These are phyloP conservation scores for Eutrema japonicum DNA, from an alignment of 345 rosid species.

Conservation along the genomic window DNA sequence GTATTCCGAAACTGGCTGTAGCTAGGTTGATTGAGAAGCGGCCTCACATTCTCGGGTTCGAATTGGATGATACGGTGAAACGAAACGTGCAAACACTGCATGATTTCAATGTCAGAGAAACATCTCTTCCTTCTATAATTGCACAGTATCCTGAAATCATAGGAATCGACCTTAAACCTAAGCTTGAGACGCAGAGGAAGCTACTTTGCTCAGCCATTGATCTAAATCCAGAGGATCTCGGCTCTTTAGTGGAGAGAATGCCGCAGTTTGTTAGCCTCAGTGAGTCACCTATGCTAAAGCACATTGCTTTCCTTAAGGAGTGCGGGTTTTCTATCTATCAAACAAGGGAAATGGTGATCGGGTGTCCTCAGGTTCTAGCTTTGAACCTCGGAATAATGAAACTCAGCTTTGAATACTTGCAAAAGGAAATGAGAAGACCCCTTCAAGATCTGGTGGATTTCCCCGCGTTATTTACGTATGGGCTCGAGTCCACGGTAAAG, in stretches of 20 bases:
- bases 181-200: constrained; percentile 61
- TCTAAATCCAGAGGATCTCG: constrained; percentile 63
- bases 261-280: constrained; percentile 79
- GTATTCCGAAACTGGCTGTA: constrained; percentile 77
- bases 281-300: constrained; percentile 61
- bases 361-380: constrained; percentile 91
- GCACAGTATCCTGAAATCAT: constrained; percentile 93
- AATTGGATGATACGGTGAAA: constrained; percentile 62
- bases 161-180: constrained; percentile 66
- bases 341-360: constrained; percentile 68
- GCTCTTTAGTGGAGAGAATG: constrained; percentile 76
- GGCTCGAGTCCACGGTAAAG: constrained; percentile 81
- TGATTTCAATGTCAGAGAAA: constrained; percentile 63
- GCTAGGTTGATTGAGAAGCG: constrained; percentile 89
- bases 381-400: constrained; percentile 84
- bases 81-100: constrained; percentile 64
- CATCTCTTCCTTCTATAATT: constrained; percentile 65
- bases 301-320: constrained; percentile 65
- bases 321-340: constrained; percentile 70
- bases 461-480: constrained; percentile 87
- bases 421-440: constrained; percentile 73
- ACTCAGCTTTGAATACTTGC: constrained; percentile 69
- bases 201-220: constrained; percentile 61
- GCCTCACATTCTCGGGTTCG: constrained; percentile 83
- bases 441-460: constrained; percentile 76